Base-by-base conservation (phyloP, 306 rosid species). In the Inga oerstediana region DNA sequence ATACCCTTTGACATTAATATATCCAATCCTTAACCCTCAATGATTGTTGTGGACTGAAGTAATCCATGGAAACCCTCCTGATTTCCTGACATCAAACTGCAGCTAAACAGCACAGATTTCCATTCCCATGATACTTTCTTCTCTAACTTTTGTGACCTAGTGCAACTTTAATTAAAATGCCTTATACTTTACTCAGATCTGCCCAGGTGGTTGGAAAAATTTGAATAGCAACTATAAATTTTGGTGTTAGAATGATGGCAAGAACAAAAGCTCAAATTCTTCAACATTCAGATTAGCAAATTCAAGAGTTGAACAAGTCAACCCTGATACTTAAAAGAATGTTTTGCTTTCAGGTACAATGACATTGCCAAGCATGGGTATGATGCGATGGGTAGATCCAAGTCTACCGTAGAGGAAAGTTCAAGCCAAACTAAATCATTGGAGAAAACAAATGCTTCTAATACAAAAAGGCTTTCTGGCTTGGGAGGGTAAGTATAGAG, bases 281-380 rank as follows among this genome's bases (percentile, higher is more conserved):
- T 14, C 30, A 30, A 49, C 17, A 73, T n/a, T 73, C 24, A 14
- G 22, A 48, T 46, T 22, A 35, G 46, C 58, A 24, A 45, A 12
- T 19, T 37, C 17, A 32, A 12, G 62, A 48, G 77, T 46, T 48
- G 44, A 46, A 48, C 77, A 73, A 27, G 41, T 48, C 77, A 73
- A 48, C 43, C 10, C 11, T 16, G 74, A 73, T 72, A 44, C 54
- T 74, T 70, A 82, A 65, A 65, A 58, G 27, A 73, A 48, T 76
- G 74, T 56, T 75, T 24, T 8, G 32, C 76, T 45, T 88, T 77
- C 80, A 95, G 98, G 98, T 95, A 95, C 89, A 95, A 87, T 87
- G 99, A 95, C 83, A 92, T 95, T 89, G 98, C 98, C 81, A 91
- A 91, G 86, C 84, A 80, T 85, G 99, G 98, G 74, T 93, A 90